Percentiles rank a stretch among this genome's conserved stretches.
phyloP scores from a whole-genome alignment of 768 basidiomycete genomes.

The Mrakia frigida region DNA sequence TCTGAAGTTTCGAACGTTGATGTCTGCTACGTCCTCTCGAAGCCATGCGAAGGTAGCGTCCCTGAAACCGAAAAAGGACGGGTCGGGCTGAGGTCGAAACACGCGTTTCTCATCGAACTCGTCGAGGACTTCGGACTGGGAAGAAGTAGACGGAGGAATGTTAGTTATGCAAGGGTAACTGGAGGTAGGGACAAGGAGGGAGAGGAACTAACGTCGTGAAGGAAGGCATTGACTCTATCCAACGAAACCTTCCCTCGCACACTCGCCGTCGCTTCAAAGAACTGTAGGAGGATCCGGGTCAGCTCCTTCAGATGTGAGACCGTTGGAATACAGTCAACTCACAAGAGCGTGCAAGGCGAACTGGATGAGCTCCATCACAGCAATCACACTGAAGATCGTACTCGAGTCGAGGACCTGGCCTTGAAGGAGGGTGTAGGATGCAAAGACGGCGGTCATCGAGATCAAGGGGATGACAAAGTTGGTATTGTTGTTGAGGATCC shows the following conservation, averaged over 20 bases:
- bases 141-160: conserved; percentile 42
- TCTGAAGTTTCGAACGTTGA: conserved; percentile 39
- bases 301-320: neutral
- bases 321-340: neutral
- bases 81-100: conserved; percentile 13
- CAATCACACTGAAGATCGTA: conserved; percentile 54
- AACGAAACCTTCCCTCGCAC: conserved; percentile 58
- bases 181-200: conserved; percentile 40
- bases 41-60: conserved; percentile 43
- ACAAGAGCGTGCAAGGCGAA: neutral
- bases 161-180: conserved; percentile 50
- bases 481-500: conserved; percentile 31
- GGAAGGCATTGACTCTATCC: conserved; percentile 54
- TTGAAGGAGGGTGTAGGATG: neutral
- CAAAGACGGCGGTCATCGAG: conserved; percentile 53
- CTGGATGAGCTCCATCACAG: conserved; percentile 51
- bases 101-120: conserved; percentile 53
- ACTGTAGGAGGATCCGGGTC: neutral
- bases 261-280: conserved; percentile 44
- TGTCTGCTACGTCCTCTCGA: conserved; percentile 36
- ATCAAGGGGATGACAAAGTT: conserved; percentile 58
- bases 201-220: conserved; percentile 39
- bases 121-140: conserved; percentile 49
- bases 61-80: conserved; percentile 39
- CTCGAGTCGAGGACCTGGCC: conserved; percentile 46